Base-by-base conservation (phyloP, 495 filamentous ascomycete species). In the Neurospora sp. region DNA sequence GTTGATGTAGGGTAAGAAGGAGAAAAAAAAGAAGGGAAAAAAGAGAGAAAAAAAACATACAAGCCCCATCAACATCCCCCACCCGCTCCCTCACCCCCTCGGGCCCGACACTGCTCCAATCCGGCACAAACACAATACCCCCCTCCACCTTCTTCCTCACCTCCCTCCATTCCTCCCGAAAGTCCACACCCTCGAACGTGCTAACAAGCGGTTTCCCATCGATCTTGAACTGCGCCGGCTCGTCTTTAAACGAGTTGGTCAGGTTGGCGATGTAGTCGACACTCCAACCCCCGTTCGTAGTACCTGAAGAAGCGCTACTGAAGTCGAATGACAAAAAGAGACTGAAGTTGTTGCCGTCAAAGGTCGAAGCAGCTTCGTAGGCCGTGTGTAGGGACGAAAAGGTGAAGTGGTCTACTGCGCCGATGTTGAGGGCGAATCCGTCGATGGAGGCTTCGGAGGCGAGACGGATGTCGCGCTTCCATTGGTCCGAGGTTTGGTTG, bases 351-450 rank as follows among this genome's bases (percentile, higher is more conserved):
- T 12, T 35, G 31, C 3, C 3, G 27, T 5, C 44, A 5, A 73
- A 14, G 14, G 61, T 38, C 0, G 27, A 35, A 5, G 72, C 72
- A 0, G 69, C 86, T 59, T 81, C 75, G 75, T 87, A 90, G 0
- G 87, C 88, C 0, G 85, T 77, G 16, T 80, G 77, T 1, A 89
- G 77, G 48, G 85, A 83, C 7, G 74, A 74, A 22, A 82, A 80
- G n/a, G 82, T 86, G 72, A 82, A 85, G 3, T 79, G 74, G 69
- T 88, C 86, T 41, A 74, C 77, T 2, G 83, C 81, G 0, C 82
- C 90, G 53, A 91, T 84, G 74, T 92, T 91, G 61, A 92, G 75
- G 0, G 87, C 90, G 74, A 92, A 92, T 4, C 87, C 90, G 75
- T 92, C 90, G 70, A 92, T 91, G 41, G 86, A 82, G 1, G 88